phyloP scores from a whole-genome alignment of 176 grass and related monocot genomes.

The Raddia distichophylla region DNA sequence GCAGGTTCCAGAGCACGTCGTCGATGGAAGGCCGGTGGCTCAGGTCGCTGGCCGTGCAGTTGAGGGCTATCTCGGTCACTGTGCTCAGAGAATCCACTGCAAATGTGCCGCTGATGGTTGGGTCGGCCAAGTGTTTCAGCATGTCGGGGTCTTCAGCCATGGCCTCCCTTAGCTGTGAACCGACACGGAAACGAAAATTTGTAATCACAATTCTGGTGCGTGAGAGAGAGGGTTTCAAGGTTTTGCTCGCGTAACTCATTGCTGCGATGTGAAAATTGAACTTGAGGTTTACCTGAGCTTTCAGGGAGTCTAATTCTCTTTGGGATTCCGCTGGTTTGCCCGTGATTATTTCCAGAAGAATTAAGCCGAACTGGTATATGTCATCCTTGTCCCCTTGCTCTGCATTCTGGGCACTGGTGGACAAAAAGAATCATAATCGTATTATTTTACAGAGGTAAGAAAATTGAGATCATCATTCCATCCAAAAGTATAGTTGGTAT shows the following conservation, averaged over 20 bases:
- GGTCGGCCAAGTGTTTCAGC: constrained; percentile 65
- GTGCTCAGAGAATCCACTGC: constrained; percentile 70
- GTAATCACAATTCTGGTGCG: neutral
- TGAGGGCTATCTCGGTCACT: constrained; percentile 63
- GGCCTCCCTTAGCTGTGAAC: constrained; percentile 53
- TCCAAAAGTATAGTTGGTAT: constrained; percentile 4
- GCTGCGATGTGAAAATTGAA: constrained; percentile 12
- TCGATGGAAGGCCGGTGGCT: constrained; percentile 68
- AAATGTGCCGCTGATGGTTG: constrained; percentile 57
- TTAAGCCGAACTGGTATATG: constrained; percentile 83
- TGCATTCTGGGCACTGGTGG: constrained; percentile 35
- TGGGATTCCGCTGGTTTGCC: constrained; percentile 61
- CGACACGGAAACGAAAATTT: neutral
- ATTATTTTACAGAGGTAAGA: neutral
- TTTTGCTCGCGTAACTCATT: neutral
- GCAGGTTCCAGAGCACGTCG: constrained; percentile 87
- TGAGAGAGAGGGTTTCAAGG: neutral
- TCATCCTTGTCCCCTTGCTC: constrained; percentile 71
- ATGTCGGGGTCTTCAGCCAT: constrained; percentile 53
- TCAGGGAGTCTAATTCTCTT: constrained; percentile 61
- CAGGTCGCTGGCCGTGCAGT: constrained; percentile 53
- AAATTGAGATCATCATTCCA: neutral
- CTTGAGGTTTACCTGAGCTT: constrained; percentile 54
- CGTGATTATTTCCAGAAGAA: constrained; percentile 88
- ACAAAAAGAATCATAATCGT: constrained; percentile 20